A percentile compares a stretch with the other conserved stretches of the same genome.
These are phyloP conservation scores for Russula dissimulans DNA, from an alignment of 768 basidiomycete species.

Conservation along the genomic window DNA sequence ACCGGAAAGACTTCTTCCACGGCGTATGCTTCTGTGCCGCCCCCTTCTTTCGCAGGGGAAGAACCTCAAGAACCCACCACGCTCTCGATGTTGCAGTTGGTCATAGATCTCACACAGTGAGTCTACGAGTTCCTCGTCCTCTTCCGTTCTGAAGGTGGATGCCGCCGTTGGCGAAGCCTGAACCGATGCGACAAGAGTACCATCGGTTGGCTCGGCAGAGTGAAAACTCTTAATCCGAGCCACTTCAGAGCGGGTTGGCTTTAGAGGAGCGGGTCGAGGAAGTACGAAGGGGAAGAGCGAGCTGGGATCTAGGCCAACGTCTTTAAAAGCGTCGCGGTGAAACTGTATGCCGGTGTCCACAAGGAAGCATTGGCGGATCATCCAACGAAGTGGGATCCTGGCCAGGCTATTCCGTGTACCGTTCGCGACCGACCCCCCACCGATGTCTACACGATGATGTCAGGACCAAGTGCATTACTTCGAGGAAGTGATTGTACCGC, in stretches of 20 bases:
- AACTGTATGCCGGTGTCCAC: conserved; percentile 36
- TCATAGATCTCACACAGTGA: conserved; percentile 45
- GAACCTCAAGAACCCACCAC: conserved; percentile 63
- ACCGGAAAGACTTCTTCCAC: neutral
- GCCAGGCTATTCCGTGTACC: conserved; percentile 49
- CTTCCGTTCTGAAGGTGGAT: conserved; percentile 34
- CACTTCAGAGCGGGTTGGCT: neutral
- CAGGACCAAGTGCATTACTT: neutral
- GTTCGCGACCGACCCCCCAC: conserved; percentile 60
- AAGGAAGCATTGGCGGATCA: conserved; percentile 43
- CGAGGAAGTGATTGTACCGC: conserved; percentile 35
- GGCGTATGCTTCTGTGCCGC: neutral
- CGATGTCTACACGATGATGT: conserved; percentile 44
- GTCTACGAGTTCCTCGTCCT: conserved; percentile 56
- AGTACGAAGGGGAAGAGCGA: conserved; percentile 24
- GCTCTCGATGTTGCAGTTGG: conserved; percentile 37
- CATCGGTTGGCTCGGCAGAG: conserved; percentile 7
- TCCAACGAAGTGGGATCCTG: conserved; percentile 58
- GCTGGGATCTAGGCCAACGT: conserved; percentile 27
- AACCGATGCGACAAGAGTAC: conserved; percentile 14
- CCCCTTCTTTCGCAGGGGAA: conserved; percentile 22
- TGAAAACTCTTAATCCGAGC: neutral
- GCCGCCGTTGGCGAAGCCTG: conserved; percentile 15
- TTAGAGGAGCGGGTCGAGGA: conserved; percentile 16
- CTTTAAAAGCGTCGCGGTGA: conserved; percentile 24